phyloP scores from a whole-genome alignment of 129 eudicot species.

The Centaurea solstitialis region DNA sequence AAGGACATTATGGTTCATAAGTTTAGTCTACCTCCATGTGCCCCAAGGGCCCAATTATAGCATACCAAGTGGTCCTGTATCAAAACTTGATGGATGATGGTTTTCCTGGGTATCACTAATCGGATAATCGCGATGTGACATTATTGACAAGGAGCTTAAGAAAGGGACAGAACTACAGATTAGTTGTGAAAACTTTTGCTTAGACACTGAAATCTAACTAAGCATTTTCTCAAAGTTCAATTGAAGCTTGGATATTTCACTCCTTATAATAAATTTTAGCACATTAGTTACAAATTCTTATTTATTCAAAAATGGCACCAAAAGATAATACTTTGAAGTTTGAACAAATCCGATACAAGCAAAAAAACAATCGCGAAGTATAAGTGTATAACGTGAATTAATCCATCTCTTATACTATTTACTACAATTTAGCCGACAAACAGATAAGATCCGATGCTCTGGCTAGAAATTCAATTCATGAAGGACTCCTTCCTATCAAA shows the following conservation, averaged over 20 bases:
- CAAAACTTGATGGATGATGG: neutral
- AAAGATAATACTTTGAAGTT: neutral
- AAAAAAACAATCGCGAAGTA: neutral
- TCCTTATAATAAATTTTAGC: neutral
- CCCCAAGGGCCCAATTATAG: neutral
- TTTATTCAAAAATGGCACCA: neutral
- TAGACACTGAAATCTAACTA: neutral
- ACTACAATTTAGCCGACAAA: neutral
- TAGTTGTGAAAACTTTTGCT: neutral
- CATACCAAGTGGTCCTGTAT: neutral
- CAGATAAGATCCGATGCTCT: neutral
- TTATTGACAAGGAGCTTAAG: neutral
- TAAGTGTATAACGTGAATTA: neutral
- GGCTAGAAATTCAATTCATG: neutral
- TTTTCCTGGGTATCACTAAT: neutral
- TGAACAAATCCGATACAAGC: neutral
- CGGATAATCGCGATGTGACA: neutral
- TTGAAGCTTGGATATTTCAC: neutral
- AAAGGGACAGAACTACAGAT: neutral
- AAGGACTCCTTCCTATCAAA: neutral
- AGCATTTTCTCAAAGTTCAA: neutral
- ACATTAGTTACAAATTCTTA: neutral
- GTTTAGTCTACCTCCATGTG: neutral
- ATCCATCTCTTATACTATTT: neutral
- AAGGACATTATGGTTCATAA: neutral